phyloP scores from a whole-genome alignment of 2,329 filamentous ascomycete species.

The Phyllosticta ampelicida region DNA sequence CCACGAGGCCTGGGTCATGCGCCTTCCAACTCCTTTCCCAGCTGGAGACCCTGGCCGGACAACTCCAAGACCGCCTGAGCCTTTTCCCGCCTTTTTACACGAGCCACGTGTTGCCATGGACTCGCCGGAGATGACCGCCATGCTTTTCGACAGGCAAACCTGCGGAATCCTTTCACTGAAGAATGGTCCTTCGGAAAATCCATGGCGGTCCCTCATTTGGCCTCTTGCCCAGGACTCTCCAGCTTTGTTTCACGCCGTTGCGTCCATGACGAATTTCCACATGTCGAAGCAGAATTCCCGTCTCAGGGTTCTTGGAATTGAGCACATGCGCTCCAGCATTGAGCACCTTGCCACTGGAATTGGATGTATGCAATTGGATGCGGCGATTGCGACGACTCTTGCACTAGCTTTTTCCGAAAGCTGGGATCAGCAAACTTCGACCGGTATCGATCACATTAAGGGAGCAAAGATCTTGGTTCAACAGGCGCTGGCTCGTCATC shows the following conservation, averaged over 20 bases:
- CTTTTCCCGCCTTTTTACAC: slow-evolving; percentile 26
- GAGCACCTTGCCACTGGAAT: slow-evolving; percentile 48
- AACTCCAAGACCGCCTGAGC: slow-evolving; percentile 5
- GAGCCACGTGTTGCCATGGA: slow-evolving; percentile 40
- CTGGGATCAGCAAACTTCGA: slow-evolving; percentile 59
- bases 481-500: slow-evolving; percentile 43
- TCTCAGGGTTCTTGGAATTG: slow-evolving; percentile 52
- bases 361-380: slow-evolving; percentile 52
- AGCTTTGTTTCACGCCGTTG: slow-evolving; percentile 57
- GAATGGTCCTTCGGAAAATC: slow-evolving; percentile 58
- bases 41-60: slow-evolving; percentile 20
- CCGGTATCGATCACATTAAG: slow-evolving; percentile 58
- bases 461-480: slow-evolving; percentile 55
- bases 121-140: slow-evolving; percentile 51
- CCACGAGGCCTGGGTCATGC: slow-evolving; percentile 27
- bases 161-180: slow-evolving; percentile 63
- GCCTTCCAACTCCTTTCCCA: slow-evolving; percentile 25
- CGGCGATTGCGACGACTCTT: slow-evolving; percentile 58
- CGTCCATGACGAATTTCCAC: slow-evolving; percentile 60
- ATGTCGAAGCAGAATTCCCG: slow-evolving; percentile 46
- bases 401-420: slow-evolving; percentile 59
- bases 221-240: slow-evolving; percentile 53
- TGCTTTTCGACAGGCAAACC: slow-evolving; percentile 54
- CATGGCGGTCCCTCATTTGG: slow-evolving; percentile 62
- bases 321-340: slow-evolving; percentile 58